Evolutionary conservation across 2,329 filamentous ascomycete species (phyloP).

Genomic region (Didymella pomorum): DNA sequence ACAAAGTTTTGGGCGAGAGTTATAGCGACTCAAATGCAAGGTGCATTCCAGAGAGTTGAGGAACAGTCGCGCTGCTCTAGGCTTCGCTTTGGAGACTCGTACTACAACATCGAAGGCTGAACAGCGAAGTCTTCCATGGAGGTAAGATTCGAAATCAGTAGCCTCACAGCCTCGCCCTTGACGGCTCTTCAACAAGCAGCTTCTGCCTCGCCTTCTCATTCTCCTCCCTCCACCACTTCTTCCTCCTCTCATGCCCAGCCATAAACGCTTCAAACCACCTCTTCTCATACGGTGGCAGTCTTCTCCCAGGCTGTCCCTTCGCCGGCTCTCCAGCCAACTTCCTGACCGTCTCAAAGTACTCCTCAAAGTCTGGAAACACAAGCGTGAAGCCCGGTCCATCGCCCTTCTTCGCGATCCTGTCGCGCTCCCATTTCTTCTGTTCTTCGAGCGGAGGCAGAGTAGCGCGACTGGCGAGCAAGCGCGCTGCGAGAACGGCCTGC

Average conservation of each 20-base stretch:
- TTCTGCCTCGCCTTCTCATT: constrained; percentile 53
- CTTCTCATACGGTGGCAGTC: constrained; percentile 52
- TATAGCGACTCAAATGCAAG: neutral
- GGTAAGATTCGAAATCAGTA: too few species aligned
- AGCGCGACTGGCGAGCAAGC: constrained; percentile 64
- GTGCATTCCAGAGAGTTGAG: neutral
- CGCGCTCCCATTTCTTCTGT: constrained; percentile 65
- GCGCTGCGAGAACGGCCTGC: constrained; percentile 69
- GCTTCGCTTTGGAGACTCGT: neutral
- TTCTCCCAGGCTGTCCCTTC: constrained; percentile 55
- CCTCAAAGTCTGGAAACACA: constrained; percentile 68
- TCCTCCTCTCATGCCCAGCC: constrained; percentile 63
- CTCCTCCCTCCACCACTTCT: constrained; percentile 64
- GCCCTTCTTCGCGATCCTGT: constrained; percentile 62
- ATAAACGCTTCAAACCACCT: constrained; percentile 62
- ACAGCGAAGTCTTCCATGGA: neutral
- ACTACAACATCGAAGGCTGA: neutral
- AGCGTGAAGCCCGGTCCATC: constrained; percentile 66
- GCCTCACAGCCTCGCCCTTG: constrained; percentile 3
- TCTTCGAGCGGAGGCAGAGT: constrained; percentile 59
- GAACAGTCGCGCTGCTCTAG: neutral
- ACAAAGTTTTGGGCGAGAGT: neutral
- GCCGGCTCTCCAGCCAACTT: constrained; percentile 58
- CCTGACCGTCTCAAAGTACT: constrained; percentile 68
- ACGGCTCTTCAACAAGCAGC: neutral